Base-by-base conservation (phyloP, 2,329 filamentous ascomycete species). In the Phialocephala sp. region DNA sequence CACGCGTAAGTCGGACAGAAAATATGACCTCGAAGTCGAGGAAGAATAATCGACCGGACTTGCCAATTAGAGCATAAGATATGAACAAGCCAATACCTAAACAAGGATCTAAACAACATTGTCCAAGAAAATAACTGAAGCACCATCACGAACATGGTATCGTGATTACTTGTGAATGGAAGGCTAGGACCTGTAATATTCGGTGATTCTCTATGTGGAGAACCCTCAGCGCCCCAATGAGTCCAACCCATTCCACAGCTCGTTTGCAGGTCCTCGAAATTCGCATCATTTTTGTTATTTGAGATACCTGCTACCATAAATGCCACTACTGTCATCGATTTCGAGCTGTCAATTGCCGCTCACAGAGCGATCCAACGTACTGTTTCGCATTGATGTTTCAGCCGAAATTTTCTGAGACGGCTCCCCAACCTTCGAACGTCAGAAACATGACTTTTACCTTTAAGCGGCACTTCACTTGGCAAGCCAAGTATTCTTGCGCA, bases 361-460 rank as follows among this genome's bases (percentile, higher is more conserved):
- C 50, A 4, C 2, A 35, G 6, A 8, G n/a, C 22, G 8, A 12
- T 20, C 12, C 35, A 24, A 27, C 50, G 50, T 35, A 24, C 18
- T 22, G 50, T 54, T 54, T 54, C 24, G 50, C 50, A 54, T 54
- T 54, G 50, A 54, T 54, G 50, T 54, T 54, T 54, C 50, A 27
- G 32, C 50, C 8, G 50, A 54, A 41, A 54, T 54, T 43, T 43
- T 43, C 45, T 50, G 45, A 50, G 45, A 50, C 45, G n/a, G 12
- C 45, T 24, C 32, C 50, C 12, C 24, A 18, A 35, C 24, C 50
- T 54, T 54, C 14, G 22, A 4, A 15, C 32, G 50, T 54, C 14
- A 35, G 50, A 54, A 27, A 32, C 50, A 5, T n/a, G 50, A 54
- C 14, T 54, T 35, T 32, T 35, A 35, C 50, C 27, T 35, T 5